Evolutionary conservation across 257 asterid genomes (phyloP), one percentile per base, ranked within the genome.

Genomic region (Apocynum venetum): DNA sequence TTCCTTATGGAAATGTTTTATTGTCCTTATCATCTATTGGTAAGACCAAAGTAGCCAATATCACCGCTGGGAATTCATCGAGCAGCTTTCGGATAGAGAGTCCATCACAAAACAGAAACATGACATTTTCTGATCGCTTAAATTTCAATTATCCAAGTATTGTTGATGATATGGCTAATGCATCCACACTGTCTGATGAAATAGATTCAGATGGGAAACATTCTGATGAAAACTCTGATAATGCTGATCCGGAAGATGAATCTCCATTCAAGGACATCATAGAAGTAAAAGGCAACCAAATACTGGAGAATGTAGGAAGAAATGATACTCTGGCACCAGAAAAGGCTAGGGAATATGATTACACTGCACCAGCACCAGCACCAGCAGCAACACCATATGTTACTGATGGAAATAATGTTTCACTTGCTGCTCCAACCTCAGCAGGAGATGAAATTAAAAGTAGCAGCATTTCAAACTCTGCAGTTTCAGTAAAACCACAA

Each of bases 171-270:
- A 77, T 48, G 36, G 71, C 76, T 76, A 80, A 71, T 79, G 53
- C 31, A 59, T 75, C 77, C 9, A 57, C 67, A 49, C 70, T 65
- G 72, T 76, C 86, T 63, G 87, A 80, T 77, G 83, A 73, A 72
- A 84, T 68, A 14, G 78, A 84, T 64, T 63, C 63, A 55, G 75
- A 65, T 53, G 82, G 63, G 41, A 76, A 65, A 57, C 82, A 72
- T 79, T 47, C 56, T 61, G 84, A 78, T 79, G 87, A 65, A 55
- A 73, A 73, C 52, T 74, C 68, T 6, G 78, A 81, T 73, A 89
- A 82, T 52, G 68, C 80, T 72, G 95, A 91, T 76, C 92, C 93
- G 1, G 95, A 92, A 77, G 92, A 89, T 78, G 96, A 89, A 79
- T 59, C 82, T 69, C 78, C 86, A 7, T 84, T 86, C 46, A 81